Evolutionary conservation across 148 eudicot genomes (phyloP), one percentile per base, ranked within the genome.

Genomic region (Fagopyrum tataricum): DNA sequence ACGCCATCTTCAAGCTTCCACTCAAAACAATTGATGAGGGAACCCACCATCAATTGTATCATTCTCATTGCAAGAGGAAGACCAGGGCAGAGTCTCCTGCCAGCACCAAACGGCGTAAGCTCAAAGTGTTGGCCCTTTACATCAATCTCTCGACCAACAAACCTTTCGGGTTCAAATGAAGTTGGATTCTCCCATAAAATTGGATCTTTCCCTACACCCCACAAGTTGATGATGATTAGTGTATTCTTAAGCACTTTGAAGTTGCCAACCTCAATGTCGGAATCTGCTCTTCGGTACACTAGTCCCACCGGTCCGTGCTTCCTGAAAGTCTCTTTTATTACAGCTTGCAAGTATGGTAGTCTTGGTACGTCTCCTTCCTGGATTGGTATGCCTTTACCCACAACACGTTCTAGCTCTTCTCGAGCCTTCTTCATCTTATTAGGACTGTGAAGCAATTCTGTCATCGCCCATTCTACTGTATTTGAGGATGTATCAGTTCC

Each of bases 401-500:
- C 55, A 18, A 51, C 62, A 23, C 52, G 20, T 4, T 77, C 66
- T 20, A 83, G 80, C 73, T 83, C 84, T 6, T 20, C 64, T 64
- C 55, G 58, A 2, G 76, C 78, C 73, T 74, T 76, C 17, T 48
- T 67, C 15, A 83, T 20, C 37, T 56, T 21, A 56, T 18, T 8
- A 56, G 64, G 64, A 13, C 23, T 78, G 69, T 44, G 69, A 10
- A 84, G 70, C 70, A 84, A 47, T 67, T 84, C 86, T 0, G 84
- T 72, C 84, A 84, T 81, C 70, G 86, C 86, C 86, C 82, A 84
- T 77, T 84, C 82, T 0, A 79, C 10, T 15, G 82, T 79, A 70
- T 76, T 76, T 67, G 84, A 76, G 72, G 80, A 79, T 72, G 86
- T 76, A 0, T 21, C 26, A 8, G 37, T 56, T 56, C 64, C 37